Conservation (phyloP, 345 rosid species). For the Mercurialis annua region DNA sequence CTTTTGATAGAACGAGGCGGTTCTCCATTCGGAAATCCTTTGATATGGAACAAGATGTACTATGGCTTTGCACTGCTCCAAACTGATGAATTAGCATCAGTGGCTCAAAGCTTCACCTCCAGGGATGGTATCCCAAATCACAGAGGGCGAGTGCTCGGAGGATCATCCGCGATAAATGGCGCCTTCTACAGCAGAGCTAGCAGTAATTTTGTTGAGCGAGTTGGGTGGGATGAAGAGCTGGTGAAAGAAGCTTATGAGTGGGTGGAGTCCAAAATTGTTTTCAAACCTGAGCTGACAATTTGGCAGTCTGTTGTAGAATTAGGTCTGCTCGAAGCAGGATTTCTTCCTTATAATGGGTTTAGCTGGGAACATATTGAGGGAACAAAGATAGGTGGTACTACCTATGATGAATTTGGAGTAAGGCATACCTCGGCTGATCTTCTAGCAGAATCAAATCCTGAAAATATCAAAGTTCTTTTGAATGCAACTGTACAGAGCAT, state of each 20-base stretch:
- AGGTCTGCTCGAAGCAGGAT: constrained; percentile 72
- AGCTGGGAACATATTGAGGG: constrained; percentile 64
- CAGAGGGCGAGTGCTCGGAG: constrained; percentile 70
- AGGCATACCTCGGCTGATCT: constrained; percentile 78
- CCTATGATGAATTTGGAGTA: constrained; percentile 52
- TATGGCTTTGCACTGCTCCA: constrained; percentile 53
- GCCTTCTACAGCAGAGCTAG: constrained; percentile 78
- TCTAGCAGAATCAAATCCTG: constrained; percentile 46
- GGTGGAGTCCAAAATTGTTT: constrained; percentile 71
- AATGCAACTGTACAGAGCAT: constrained; percentile 56
- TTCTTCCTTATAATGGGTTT: constrained; percentile 61
- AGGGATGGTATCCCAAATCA: constrained; percentile 45
- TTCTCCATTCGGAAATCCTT: constrained; percentile 59
- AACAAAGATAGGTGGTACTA: constrained; percentile 70
- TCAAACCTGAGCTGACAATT: constrained; percentile 49
- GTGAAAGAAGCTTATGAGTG: constrained; percentile 62
- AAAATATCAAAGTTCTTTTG: constrained; percentile 47
- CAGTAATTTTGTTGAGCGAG: constrained; percentile 39
- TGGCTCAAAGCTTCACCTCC: constrained; percentile 59
- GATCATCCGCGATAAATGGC: constrained; percentile 67
- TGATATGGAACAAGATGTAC: constrained; percentile 34
- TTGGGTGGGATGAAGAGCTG: constrained; percentile 55
- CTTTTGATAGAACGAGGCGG: constrained; percentile 62
- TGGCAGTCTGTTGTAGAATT: constrained; percentile 63
- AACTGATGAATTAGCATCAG: constrained; percentile 52